Evolutionary conservation across 257 asterid genomes (phyloP).

Genomic region (Avicennia marina): DNA sequence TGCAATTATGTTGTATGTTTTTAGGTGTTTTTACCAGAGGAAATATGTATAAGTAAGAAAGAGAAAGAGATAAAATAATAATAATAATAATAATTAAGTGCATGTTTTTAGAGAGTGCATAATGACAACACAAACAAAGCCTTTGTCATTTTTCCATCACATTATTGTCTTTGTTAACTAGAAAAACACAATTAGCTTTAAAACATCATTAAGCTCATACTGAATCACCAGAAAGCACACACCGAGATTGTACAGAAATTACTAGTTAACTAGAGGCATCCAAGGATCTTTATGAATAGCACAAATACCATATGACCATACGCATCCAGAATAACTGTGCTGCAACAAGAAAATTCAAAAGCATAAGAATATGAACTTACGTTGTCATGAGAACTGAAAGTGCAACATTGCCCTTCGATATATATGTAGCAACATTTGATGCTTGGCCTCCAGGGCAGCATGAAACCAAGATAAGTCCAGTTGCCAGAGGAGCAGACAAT

Average conservation of each 20-base stretch:
- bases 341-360: not conserved
- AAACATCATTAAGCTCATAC: no score
- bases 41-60: no score
- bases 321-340: slow-evolving; percentile 9
- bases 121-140: no score
- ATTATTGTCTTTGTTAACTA: no score
- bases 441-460: slow-evolving; percentile 99
- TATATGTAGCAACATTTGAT: slow-evolving; percentile 92
- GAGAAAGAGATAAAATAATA: no score
- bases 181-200: no score
- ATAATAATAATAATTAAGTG: no score
- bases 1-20: no score
- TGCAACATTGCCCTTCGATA: slow-evolving; percentile 95
- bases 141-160: no score
- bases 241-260: not conserved
- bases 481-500: slow-evolving; percentile 94
- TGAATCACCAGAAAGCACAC: not conserved
- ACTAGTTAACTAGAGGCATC: slow-evolving; percentile 3
- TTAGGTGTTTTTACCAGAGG: no score
- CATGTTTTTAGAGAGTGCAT: no score
- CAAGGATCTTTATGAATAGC: not conserved
- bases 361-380: slow-evolving; percentile 39
- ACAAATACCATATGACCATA: not conserved
- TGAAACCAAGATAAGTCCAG: slow-evolving; percentile 96
- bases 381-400: slow-evolving; percentile 99